A percentile compares a stretch with the other conserved stretches of the same genome.
Conservation (phyloP, 768 basidiomycete genomes). For the Neoboletus brunneissimus region DNA sequence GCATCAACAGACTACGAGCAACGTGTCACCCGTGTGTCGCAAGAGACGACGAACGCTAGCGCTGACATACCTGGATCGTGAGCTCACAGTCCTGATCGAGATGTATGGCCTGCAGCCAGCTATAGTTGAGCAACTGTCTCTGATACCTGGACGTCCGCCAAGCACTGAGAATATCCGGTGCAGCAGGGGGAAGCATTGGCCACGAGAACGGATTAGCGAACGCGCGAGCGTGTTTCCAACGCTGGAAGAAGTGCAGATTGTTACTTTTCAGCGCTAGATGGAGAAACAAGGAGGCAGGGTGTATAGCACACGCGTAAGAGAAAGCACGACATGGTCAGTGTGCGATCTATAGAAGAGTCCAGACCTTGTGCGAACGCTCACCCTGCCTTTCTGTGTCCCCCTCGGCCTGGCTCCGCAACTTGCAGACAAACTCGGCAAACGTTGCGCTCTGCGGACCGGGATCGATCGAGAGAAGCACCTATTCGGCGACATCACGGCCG, state of each 20-base stretch:
- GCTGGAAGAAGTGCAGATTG: slow-evolving; percentile 29
- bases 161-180: slow-evolving; percentile 27
- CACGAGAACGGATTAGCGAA: slow-evolving; percentile 34
- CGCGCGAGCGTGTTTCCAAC: slow-evolving; percentile 31
- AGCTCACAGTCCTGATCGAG: slow-evolving; percentile 29
- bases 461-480: slow-evolving; percentile 27
- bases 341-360: not conserved
- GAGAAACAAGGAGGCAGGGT: not conserved
- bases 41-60: not conserved
- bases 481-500: not conserved
- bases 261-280: slow-evolving; percentile 18
- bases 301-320: not conserved
- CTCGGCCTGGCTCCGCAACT: slow-evolving; percentile 23
- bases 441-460: slow-evolving; percentile 11
- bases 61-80: slow-evolving; percentile 14
- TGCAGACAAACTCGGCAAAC: slow-evolving; percentile 27
- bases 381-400: slow-evolving; percentile 28
- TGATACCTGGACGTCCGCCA: slow-evolving; percentile 26
- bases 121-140: slow-evolving; percentile 30
- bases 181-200: slow-evolving; percentile 29
- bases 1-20: slow-evolving; percentile 25
- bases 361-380: slow-evolving; percentile 9
- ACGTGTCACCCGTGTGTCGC: not conserved
- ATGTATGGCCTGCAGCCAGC: slow-evolving; percentile 30
- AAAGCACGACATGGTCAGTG: not conserved